These are phyloP conservation scores for Cryphonectria radicalis DNA, from an alignment of 2,329 filamentous ascomycete genomes.

Conservation along the genomic window DNA sequence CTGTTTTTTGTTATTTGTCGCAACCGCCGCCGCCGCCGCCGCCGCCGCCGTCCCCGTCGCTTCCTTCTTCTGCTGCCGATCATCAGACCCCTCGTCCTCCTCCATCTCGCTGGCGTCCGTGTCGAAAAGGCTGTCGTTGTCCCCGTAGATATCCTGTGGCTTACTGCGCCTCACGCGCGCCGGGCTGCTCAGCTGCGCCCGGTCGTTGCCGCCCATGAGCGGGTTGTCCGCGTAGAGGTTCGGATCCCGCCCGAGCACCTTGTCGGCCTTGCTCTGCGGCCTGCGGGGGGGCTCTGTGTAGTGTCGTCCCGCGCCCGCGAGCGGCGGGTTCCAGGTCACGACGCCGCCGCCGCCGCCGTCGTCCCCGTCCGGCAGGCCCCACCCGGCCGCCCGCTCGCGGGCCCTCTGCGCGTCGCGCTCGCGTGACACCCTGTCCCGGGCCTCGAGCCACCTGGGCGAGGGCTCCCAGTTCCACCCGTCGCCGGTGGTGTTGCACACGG, in stretches of 20 bases:
- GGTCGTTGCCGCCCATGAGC: constrained; percentile 39
- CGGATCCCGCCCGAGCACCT: constrained; percentile 61
- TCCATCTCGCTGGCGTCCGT: constrained; percentile 37
- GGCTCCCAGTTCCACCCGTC: constrained; percentile 96
- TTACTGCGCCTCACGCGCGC: constrained; percentile 48
- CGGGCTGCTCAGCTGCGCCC: constrained; percentile 53
- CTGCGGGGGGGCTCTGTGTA: constrained; percentile 40
- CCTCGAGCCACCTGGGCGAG: constrained; percentile 76
- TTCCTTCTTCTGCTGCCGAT: constrained; percentile 34
- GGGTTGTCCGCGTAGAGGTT: constrained; percentile 57
- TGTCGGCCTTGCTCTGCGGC: constrained; percentile 60
- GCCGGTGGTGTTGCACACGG: constrained; percentile 82
- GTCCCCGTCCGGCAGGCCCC: constrained; percentile 54
- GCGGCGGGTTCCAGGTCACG: constrained; percentile 36
- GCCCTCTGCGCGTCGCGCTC: constrained; percentile 64
- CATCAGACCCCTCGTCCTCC: constrained; percentile 39
- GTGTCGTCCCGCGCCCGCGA: constrained; percentile 38
- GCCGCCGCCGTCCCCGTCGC: constrained; percentile 29
- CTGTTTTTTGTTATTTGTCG: constrained; percentile 39
- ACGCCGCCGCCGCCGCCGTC: constrained; percentile 24
- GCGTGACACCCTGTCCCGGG: constrained; percentile 63
- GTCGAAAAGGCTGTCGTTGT: constrained; percentile 37
- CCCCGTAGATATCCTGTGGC: constrained; percentile 35
- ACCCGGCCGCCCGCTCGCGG: constrained; percentile 69
- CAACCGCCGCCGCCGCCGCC: constrained; percentile 43